Conservation (phyloP, 2,329 filamentous ascomycete genomes). For the Leptographium radiaticola region DNA sequence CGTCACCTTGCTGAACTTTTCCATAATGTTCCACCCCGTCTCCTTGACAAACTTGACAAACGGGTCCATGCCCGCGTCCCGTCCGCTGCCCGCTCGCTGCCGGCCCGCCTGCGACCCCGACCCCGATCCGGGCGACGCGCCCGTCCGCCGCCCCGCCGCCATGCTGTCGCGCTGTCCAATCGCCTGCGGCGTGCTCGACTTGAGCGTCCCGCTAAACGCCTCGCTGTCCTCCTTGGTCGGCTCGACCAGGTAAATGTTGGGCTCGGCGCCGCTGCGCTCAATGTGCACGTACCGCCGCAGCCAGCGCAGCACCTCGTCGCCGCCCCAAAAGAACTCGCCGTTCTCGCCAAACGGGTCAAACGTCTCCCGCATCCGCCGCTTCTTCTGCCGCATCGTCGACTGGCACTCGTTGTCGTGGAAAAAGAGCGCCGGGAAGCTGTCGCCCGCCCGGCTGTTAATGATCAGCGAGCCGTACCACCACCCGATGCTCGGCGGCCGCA, state of each 20-base stretch:
- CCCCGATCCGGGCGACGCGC: slow-evolving; percentile 12
- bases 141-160: slow-evolving; percentile 15
- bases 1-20: slow-evolving; percentile 94
- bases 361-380: slow-evolving; percentile 65
- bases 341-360: slow-evolving; percentile 84
- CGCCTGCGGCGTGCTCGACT: slow-evolving; percentile 27
- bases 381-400: slow-evolving; percentile 88
- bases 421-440: slow-evolving; percentile 90
- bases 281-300: slow-evolving; percentile 71
- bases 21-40: slow-evolving; percentile 89
- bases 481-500: slow-evolving; percentile 82
- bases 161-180: slow-evolving; percentile 27
- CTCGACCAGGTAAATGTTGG: slow-evolving; percentile 83
- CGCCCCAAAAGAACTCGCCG: slow-evolving; percentile 92
- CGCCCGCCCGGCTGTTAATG: slow-evolving; percentile 80
- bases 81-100: slow-evolving; percentile 9
- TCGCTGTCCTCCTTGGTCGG: slow-evolving; percentile 66
- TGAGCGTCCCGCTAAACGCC: slow-evolving; percentile 58
- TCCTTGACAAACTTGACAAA: slow-evolving; percentile 90
- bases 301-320: slow-evolving; percentile 90
- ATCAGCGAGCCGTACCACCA: slow-evolving; percentile 98
- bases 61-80: slow-evolving; percentile 76
- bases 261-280: slow-evolving; percentile 73
- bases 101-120: slow-evolving; percentile 16
- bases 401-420: slow-evolving; percentile 97